Evolutionary conservation across 768 basidiomycete species (phyloP).

Genomic region (Lentinula boryana): DNA sequence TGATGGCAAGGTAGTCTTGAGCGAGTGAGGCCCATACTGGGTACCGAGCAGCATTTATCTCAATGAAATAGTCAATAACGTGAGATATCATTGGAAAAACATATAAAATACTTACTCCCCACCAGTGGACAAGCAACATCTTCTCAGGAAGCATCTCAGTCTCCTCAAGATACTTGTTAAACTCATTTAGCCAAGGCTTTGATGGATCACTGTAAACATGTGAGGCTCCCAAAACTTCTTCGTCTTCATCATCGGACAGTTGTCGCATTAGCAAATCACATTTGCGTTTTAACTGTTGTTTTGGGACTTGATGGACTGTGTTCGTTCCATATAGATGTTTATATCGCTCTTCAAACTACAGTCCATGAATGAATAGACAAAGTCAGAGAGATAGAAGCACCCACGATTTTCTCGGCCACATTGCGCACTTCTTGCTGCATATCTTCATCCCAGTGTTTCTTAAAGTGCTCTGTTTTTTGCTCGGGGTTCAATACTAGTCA

Average conservation of each 20-base stretch:
- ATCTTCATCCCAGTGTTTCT: conserved; percentile 17
- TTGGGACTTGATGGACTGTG: background rate
- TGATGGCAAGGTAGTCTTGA: conserved; percentile 29
- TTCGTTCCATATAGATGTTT: background rate
- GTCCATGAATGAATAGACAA: background rate
- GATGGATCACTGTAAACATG: conserved; percentile 2
- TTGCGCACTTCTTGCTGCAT: conserved; percentile 8
- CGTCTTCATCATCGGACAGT: conserved; percentile 5
- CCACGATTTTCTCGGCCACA: background rate
- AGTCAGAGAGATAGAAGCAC: background rate
- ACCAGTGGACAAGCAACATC: conserved; percentile 22
- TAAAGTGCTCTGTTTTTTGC: no score
- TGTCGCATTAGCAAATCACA: background rate
- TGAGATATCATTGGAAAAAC: background rate
- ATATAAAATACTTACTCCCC: conserved; percentile 23
- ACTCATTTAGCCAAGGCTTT: conserved; percentile 15
- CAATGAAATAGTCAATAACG: background rate
- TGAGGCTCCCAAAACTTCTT: background rate
- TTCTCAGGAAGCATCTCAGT: no score
- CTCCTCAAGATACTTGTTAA: conserved; percentile 19
- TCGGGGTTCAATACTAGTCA: no score
- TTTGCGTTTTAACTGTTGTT: background rate
- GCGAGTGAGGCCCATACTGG: conserved; percentile 30
- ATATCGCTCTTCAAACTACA: background rate
- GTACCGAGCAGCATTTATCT: conserved; percentile 20